phyloP scores from a whole-genome alignment of 495 filamentous ascomycete species.

The Penicillium longicatenatum region DNA sequence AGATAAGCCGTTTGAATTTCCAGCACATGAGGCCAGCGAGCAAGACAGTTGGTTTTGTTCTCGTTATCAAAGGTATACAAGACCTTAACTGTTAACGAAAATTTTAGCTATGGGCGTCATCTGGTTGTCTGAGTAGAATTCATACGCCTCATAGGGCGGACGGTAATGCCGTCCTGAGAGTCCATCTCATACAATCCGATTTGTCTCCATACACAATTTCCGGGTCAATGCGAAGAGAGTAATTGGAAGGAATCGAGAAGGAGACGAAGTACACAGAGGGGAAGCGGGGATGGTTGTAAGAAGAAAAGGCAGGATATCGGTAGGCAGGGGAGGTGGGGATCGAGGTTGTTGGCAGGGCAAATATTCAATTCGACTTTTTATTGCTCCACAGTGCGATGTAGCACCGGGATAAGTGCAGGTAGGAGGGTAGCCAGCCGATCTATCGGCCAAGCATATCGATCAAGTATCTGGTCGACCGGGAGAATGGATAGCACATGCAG shows the following conservation, averaged over 20 bases:
- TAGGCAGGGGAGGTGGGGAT: constrained; percentile 12
- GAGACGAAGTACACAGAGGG: not conserved
- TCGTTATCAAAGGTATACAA: constrained; percentile 95
- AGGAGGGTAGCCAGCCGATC: constrained; percentile 14
- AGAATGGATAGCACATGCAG: constrained; percentile 33
- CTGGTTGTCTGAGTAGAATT: not conserved
- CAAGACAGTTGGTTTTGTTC: constrained; percentile 86
- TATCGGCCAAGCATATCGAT: constrained; percentile 21
- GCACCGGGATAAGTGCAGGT: constrained; percentile 13
- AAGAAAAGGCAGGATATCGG: constrained; percentile 4
- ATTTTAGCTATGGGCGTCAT: constrained; percentile 1
- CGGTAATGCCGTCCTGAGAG: constrained; percentile 53
- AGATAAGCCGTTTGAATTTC: constrained; percentile 77
- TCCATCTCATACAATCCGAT: constrained; percentile 44
- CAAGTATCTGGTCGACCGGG: constrained; percentile 30
- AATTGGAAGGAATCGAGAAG: constrained; percentile 4
- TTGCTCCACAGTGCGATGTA: constrained; percentile 16
- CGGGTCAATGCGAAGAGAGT: constrained; percentile 5
- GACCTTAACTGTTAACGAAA: constrained; percentile 67
- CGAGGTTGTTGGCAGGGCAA: constrained; percentile 9
- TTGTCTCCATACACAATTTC: constrained; percentile 32
- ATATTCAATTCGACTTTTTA: constrained; percentile 15
- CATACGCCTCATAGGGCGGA: constrained; percentile 59
- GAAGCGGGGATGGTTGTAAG: constrained; percentile 6
- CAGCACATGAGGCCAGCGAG: constrained; percentile 81